Percentiles rank a stretch among this genome's conserved stretches.
Conservation (phyloP, 495 filamentous ascomycete genomes). For the Penicillium cataractarum region DNA sequence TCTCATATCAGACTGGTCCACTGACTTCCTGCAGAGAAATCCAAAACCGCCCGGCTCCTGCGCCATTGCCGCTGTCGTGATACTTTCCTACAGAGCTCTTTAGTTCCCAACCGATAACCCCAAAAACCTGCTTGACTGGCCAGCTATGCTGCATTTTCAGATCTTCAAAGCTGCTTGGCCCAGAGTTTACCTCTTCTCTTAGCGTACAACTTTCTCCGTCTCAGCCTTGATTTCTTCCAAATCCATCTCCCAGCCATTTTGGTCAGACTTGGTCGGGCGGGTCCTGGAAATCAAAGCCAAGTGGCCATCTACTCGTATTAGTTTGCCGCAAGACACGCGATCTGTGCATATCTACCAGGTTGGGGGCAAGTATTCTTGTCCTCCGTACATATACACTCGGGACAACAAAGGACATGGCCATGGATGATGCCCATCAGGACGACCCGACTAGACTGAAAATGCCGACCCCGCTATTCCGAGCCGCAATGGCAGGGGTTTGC, state of each 20-base stretch:
- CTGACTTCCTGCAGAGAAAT: not conserved
- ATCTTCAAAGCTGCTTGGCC: slow-evolving; percentile 6
- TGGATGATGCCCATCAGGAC: not conserved
- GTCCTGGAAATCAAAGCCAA: not conserved
- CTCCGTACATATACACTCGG: not conserved
- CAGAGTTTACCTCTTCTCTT: not conserved
- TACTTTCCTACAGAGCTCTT: too few species aligned
- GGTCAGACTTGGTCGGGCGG: not conserved
- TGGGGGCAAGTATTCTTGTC: not conserved
- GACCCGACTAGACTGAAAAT: not conserved
- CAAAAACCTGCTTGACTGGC: slow-evolving; percentile 1
- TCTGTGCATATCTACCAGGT: slow-evolving; percentile 6
- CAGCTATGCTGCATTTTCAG: slow-evolving; percentile 22
- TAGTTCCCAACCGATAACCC: not conserved
- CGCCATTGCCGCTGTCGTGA: not conserved
- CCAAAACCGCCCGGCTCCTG: not conserved
- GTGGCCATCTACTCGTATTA: not conserved
- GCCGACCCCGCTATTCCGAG: slow-evolving; percentile 6
- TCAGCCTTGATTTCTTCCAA: not conserved
- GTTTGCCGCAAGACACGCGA: slow-evolving; percentile 6
- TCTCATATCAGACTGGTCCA: not conserved
- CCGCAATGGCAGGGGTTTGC: not conserved
- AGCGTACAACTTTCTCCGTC: not conserved
- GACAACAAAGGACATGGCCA: not conserved
- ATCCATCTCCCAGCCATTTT: not conserved